Base-by-base conservation (phyloP, 2,329 filamentous ascomycete species). In the Davidsoniella virescens region DNA sequence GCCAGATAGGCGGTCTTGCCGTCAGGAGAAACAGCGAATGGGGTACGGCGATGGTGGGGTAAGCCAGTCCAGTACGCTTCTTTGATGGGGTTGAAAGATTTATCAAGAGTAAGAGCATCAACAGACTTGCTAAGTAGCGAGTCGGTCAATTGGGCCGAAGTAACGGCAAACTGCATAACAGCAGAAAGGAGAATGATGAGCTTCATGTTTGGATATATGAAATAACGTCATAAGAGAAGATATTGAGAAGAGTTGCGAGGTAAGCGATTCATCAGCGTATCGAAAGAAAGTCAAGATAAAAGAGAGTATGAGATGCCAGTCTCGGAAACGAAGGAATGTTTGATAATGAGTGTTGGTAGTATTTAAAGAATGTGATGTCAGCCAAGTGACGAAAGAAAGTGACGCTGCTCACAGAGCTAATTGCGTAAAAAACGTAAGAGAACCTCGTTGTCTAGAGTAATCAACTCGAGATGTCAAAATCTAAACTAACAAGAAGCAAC, bases 21-120 rank as follows among this genome's bases (percentile, higher is more conserved):
- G 59, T 78, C 69, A 2, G 76, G 75, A 1, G 76, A 78, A 29
- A 77, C 66, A n/a, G 75, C 69, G 54, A 80, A 80, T 5, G 76
- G 76, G 10, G 75, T 79, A 47, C 76, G 70, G 43, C 75, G 72
- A 59, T 80, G 76, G 56, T 80, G 76, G 42, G 74, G 73, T 43
- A 72, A 69, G 17, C 67, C 68, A 12, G 76, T 79, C 75, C 75
- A 79, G 67, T 80, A 80, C 7, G 74, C 69, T 16, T 67, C 67
- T 59, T 75, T 73, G 55, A 79, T 65, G 5, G 75, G 74, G 57
- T 75, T 71, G 62, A 78, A 78, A 33, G 65, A 62, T 54, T 63
- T 63, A 25, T 66, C 63, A n/a, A 79, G 66, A 26, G 67, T 63
- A 46, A 76, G 59, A 45, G 65, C 65, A 54, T 73, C 61, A 51